Base-by-base conservation (phyloP, 2,329 filamentous ascomycete genomes). In the Penicillium polonicum region DNA sequence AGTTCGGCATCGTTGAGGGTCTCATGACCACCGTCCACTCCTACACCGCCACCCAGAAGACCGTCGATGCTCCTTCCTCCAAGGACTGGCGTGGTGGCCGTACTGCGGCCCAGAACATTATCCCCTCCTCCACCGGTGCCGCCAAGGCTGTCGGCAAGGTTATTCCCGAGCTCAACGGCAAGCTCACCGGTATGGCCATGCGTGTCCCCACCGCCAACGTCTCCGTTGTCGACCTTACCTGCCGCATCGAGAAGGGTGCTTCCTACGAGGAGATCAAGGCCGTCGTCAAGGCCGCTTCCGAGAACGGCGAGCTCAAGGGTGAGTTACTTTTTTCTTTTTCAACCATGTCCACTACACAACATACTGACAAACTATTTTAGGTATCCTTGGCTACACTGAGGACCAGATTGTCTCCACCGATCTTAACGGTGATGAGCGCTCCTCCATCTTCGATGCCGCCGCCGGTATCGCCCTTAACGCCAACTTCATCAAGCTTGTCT, bases 61-160 rank as follows among this genome's bases (percentile, higher is more conserved):
- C 92, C 74, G 94, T 97, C 74, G 94, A 99, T 75, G 94, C 92
- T 77, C 94, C 94, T 76, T 97, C 94, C 67, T 84, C 83, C 80
- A 99, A 99, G 90, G 94, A 97, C 85, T 99, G 93, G 93, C 90
- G 93, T 83, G 94, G 94, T 87, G 94, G 94, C 80, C 94, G 94
- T 83, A 92, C 91, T 72, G 94, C 94, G 82, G 94, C 94, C 76
- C 90, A 96, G 86, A 97, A 99, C 89, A 97, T 97, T 86, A 97
- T 99, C 76, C 94, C 94, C 81, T 91, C 88, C 85, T 96, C 91
- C 87, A 99, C 94, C 68, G 94, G 94, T 88, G 94, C 94, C 80
- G 94, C 94, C 79, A 99, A 99, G 91, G 94, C 94, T 77, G 94
- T 99, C 83, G 94, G 94, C 83, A 99, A 99, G 89, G 94, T 97